A percentile compares a stretch with the other conserved stretches of the same genome.
Evolutionary conservation across 495 filamentous ascomycete genomes (phyloP).

Genomic region (Neurospora sp.): DNA sequence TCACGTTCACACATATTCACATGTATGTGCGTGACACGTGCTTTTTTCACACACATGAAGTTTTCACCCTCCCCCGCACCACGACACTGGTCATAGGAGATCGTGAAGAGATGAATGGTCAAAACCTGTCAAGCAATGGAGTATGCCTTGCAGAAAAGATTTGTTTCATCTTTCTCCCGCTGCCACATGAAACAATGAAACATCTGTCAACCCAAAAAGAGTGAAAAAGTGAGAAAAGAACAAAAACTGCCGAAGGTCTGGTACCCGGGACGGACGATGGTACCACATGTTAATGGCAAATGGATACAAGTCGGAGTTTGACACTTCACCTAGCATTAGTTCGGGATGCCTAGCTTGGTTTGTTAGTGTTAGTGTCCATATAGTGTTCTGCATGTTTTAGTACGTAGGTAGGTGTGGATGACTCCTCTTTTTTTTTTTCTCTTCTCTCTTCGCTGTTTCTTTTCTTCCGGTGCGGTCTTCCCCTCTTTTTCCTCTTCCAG

Average conservation of each 20-base stretch:
- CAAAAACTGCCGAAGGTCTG: neutral
- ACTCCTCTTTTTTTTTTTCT: neutral
- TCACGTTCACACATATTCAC: neutral
- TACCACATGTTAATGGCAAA: neutral
- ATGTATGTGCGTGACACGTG: neutral
- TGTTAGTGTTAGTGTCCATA: neutral
- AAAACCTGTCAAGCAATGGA: neutral
- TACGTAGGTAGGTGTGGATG: neutral
- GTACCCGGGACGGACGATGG: neutral
- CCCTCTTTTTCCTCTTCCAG: neutral
- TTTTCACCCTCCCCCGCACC: neutral
- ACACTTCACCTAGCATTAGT: neutral
- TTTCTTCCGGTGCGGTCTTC: neutral
- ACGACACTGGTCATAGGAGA: neutral
- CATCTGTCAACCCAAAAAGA: neutral
- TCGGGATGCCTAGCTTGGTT: neutral
- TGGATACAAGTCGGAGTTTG: neutral
- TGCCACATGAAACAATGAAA: neutral
- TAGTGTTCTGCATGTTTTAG: neutral
- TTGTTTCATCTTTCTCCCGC: neutral
- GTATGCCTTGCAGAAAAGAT: neutral
- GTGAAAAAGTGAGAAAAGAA: neutral
- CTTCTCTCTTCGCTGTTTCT: neutral
- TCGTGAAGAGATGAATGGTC: neutral
- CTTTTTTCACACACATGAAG: neutral